Percentiles rank a stretch among this genome's conserved stretches.
Evolutionary conservation across 148 eudicot species (phyloP).

Genomic region (Rhododendron ferrugineum): DNA sequence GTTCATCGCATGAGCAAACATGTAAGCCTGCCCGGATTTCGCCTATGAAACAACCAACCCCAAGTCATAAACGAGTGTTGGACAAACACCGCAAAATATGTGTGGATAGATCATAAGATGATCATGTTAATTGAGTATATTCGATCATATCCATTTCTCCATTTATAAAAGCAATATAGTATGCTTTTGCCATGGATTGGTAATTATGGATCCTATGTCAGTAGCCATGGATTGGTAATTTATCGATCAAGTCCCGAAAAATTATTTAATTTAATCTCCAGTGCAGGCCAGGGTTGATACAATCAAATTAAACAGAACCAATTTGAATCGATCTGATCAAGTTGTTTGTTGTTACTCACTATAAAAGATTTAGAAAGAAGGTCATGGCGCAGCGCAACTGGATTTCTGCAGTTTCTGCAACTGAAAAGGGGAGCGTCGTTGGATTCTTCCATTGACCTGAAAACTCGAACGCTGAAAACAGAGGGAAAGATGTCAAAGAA

Average conservation of each 20-base stretch:
- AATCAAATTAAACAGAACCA: neutral
- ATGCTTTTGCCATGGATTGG: too few species aligned
- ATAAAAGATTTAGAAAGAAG: constrained; percentile 41
- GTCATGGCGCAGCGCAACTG: constrained; percentile 34
- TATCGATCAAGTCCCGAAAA: neutral
- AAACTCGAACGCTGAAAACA: neutral
- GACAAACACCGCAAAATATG: too few species aligned
- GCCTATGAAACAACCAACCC: constrained; percentile 18
- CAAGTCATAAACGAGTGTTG: neutral
- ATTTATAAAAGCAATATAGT: too few species aligned
- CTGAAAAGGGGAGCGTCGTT: constrained; percentile 18
- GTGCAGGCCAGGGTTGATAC: neutral
- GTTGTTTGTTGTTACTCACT: constrained; percentile 15
- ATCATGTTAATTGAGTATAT: neutral
- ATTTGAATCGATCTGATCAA: neutral
- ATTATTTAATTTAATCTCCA: neutral
- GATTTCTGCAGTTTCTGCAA: constrained; percentile 46
- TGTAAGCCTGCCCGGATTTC: constrained; percentile 34
- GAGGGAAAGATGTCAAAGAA: neutral
- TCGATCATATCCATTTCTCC: neutral
- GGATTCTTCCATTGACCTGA: constrained; percentile 18
- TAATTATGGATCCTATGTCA: too few species aligned
- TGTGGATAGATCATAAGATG: neutral
- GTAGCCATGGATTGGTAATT: too few species aligned
- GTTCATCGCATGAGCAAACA: constrained; percentile 45